Evolutionary conservation across 441 rosid genomes (phyloP).

Genomic region (Euphorbia corollata): DNA sequence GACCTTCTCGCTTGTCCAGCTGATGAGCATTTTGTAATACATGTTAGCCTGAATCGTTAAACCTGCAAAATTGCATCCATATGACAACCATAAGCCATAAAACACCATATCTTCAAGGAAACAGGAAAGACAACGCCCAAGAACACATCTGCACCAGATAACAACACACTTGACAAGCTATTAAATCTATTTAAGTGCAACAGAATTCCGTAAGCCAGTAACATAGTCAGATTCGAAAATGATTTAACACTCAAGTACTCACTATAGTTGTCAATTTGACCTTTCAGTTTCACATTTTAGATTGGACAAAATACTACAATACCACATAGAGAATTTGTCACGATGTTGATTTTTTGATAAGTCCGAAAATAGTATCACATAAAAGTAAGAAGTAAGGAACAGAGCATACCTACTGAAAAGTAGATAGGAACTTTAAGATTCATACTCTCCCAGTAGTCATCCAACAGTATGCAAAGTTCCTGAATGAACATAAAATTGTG

Average conservation of each 20-base stretch:
- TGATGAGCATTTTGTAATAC: conserved; percentile 92
- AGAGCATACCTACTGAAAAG: conserved; percentile 79
- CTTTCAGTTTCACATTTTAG: background rate
- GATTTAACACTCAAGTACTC: background rate
- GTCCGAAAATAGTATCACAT: background rate
- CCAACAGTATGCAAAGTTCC: conserved; percentile 90
- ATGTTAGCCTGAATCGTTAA: conserved; percentile 94
- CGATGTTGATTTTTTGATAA: background rate
- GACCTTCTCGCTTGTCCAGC: conserved; percentile 93
- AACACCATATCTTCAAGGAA: background rate
- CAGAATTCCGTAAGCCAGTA: background rate
- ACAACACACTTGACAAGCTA: background rate
- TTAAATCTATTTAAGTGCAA: background rate
- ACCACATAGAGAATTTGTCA: background rate
- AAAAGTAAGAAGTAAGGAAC: conserved; percentile 8
- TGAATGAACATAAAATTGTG: conserved; percentile 20
- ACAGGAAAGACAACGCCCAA: background rate
- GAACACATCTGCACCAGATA: background rate
- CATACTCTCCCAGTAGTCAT: conserved; percentile 98
- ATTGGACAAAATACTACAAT: background rate
- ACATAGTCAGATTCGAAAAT: background rate
- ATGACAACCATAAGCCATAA: conserved; percentile 13
- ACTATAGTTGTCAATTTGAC: background rate
- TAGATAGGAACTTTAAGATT: conserved; percentile 84
- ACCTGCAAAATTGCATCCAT: conserved; percentile 42